A percentile compares a stretch with the other conserved stretches of the same genome.
phyloP scores from a whole-genome alignment of 2,329 filamentous ascomycete species.

The Arachnopeziza araneosa region DNA sequence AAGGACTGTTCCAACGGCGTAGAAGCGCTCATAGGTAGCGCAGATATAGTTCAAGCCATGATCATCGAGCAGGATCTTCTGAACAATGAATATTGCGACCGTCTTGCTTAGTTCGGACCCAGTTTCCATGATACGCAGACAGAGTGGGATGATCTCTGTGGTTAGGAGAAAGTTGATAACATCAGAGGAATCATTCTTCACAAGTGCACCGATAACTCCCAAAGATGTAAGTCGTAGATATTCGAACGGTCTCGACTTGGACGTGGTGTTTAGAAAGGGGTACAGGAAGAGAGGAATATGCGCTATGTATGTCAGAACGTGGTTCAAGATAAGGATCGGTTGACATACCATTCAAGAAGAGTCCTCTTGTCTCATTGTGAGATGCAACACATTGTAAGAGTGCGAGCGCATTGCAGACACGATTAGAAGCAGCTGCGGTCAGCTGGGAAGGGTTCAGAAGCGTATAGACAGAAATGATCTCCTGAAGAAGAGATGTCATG shows the following conservation, averaged over 20 bases:
- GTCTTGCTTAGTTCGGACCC: slow-evolving; percentile 98
- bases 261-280: slow-evolving; percentile 97
- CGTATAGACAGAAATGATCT: slow-evolving; percentile 98
- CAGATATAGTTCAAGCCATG: slow-evolving; percentile 97
- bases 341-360: slow-evolving; percentile 81
- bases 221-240: slow-evolving; percentile 94
- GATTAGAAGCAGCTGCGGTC: slow-evolving; percentile 93
- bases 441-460: slow-evolving; percentile 94
- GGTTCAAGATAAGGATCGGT: neutral
- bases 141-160: slow-evolving; percentile 96
- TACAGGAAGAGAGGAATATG: slow-evolving; percentile 98
- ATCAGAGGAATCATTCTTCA: slow-evolving; percentile 98
- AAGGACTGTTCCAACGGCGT: slow-evolving; percentile 92
- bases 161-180: slow-evolving; percentile 99
- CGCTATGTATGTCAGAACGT: slow-evolving; percentile 46
- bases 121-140: slow-evolving; percentile 98
- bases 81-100: slow-evolving; percentile 98
- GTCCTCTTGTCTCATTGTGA: slow-evolving; percentile 88
- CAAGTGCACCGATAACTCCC: slow-evolving; percentile 91
- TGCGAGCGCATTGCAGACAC: slow-evolving; percentile 94
- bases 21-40: slow-evolving; percentile 97
- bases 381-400: slow-evolving; percentile 95
- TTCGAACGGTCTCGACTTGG: slow-evolving; percentile 95
- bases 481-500: slow-evolving; percentile 95
- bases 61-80: slow-evolving; percentile 96